Base-by-base conservation (phyloP, 306 rosid species). In the Astragalus glycyphyllos region DNA sequence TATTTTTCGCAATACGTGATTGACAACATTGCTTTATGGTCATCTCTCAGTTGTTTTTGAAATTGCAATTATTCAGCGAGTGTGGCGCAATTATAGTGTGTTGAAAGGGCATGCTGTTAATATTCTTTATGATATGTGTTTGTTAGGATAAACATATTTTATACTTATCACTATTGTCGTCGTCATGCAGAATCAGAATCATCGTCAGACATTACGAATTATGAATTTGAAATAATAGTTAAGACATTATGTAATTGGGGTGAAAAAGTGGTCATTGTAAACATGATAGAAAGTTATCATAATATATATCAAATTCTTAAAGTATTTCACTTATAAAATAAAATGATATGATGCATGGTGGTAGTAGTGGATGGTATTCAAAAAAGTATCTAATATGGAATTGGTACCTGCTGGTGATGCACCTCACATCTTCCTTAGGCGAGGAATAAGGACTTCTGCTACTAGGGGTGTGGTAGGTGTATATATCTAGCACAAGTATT, bases 341-440 rank as follows among this genome's bases (percentile, higher is more conserved):
- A 75, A 67, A 13, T 38, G 46, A 40, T 68, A 38, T 9, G 45
- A 29, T 68, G 49, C 40, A 50, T 49, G 38, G 8, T 53, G 10
- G 45, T 40, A 63, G 58, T 42, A 42, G 31, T 4, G 1, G 7
- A 23, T 53, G 48, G 66, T 51, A 45, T 69, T 61, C 2, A 12
- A 69, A n/a, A 34, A 51, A 42, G 59, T 32, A 77, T 60, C 31
- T 37, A 20, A 60, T 69, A 62, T 17, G 38, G 31, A 26, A 26
- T 26, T 26, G 31, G 50, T 72, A 37, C 61, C 58, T 9, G 7
- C 11, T 11, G 46, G 45, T 16, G 64, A 4, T 11, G 57, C 7
- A 8, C 48, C 31, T 16, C 47, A 3, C 26, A 47, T 40, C 10
- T 48, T 6, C 57, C 37, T 40, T 50, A 4, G 49, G 23, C 32